phyloP scores from a whole-genome alignment of 2,329 filamentous ascomycete genomes.

The Arachnomyces sp. region DNA sequence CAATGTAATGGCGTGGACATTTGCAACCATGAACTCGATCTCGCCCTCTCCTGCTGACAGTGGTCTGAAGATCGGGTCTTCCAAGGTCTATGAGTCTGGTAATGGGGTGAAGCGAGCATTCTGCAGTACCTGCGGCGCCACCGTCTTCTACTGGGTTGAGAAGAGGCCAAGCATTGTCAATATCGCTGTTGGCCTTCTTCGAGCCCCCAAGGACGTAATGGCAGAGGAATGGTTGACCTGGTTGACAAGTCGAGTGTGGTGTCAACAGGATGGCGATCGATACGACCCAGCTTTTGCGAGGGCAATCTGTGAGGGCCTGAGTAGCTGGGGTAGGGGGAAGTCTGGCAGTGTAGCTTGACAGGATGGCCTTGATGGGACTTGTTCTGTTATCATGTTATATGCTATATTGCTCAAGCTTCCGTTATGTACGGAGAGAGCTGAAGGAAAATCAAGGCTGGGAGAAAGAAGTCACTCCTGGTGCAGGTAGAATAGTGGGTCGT shows the following conservation, averaged over 20 bases:
- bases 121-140: constrained; percentile 40
- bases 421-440: no score
- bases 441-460: no score
- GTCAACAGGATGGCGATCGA: constrained; percentile 9
- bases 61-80: constrained; percentile 26
- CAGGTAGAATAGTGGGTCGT: no score
- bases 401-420: no score
- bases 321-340: no score
- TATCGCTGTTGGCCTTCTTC: constrained; percentile 36
- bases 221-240: constrained; percentile 39
- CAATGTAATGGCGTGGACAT: constrained; percentile 37
- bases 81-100: constrained; percentile 34
- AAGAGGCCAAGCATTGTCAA: constrained; percentile 32
- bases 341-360: no score
- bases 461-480: no score
- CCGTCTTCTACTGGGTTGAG: constrained; percentile 32
- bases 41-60: constrained; percentile 17
- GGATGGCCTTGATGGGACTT: no score
- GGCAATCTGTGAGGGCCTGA: constrained; percentile 4
- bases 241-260: no score
- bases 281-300: constrained; percentile 1
- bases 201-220: constrained; percentile 31
- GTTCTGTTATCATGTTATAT: no score
- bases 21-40: constrained; percentile 30
- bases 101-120: constrained; percentile 32